These are phyloP conservation scores for Zygosaccharomyces sapae DNA, from an alignment of 1,139 yeast species.

Conservation along the genomic window DNA sequence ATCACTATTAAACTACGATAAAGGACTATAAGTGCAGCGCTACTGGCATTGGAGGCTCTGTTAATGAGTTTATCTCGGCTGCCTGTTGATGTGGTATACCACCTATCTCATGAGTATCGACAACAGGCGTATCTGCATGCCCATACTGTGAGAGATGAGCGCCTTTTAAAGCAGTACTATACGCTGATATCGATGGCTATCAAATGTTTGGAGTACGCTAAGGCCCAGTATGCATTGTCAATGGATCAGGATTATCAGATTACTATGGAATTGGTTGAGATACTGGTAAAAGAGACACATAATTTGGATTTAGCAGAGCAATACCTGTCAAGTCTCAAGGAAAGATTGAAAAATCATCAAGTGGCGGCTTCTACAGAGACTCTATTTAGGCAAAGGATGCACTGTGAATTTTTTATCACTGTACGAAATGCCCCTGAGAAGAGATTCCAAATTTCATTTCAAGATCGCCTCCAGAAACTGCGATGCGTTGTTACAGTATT, in stretches of 20 bases:
- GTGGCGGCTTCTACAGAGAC: conserved; percentile 10
- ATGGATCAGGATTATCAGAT: conserved; percentile 28
- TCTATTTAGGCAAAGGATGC: conserved; percentile 22
- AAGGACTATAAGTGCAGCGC: neutral
- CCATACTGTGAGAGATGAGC: conserved; percentile 15
- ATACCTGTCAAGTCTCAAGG: conserved; percentile 26
- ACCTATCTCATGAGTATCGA: conserved; percentile 28
- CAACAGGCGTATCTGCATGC: conserved; percentile 22
- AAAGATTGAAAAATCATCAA: conserved; percentile 23
- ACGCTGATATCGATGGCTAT: conserved; percentile 27
- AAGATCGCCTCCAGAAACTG: conserved; percentile 28
- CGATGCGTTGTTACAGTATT: conserved; percentile 17
- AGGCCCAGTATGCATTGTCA: conserved; percentile 21
- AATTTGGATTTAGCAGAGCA: conserved; percentile 31
- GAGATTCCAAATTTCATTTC: conserved; percentile 19
- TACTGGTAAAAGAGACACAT: conserved; percentile 29
- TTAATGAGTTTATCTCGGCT: conserved; percentile 5
- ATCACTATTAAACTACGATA: neutral
- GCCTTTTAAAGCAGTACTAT: conserved; percentile 27
- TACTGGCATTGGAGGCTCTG: neutral
- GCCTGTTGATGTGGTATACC: conserved; percentile 16
- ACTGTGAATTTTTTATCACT: conserved; percentile 25
- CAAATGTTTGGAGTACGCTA: conserved; percentile 21
- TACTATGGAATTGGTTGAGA: conserved; percentile 23
- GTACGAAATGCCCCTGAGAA: conserved; percentile 23